Evolutionary conservation across 805 yeast genomes (phyloP).

Genomic region (Cephaloascus fragrans): DNA sequence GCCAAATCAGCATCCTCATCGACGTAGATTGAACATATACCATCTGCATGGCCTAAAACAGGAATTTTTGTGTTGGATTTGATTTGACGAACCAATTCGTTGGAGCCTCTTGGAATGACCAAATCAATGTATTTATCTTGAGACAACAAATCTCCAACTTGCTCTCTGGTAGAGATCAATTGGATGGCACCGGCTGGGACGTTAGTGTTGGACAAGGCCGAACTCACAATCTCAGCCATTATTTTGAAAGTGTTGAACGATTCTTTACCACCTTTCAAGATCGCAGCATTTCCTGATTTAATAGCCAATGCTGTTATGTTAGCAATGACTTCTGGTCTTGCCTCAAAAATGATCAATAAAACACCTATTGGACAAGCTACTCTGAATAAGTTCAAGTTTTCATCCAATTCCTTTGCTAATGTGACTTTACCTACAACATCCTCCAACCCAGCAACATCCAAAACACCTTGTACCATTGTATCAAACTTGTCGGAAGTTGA

Average conservation of each 20-base stretch:
- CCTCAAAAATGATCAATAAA: conserved; percentile 82
- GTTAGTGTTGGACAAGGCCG: conserved; percentile 47
- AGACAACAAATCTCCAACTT: conserved; percentile 71
- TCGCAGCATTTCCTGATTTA: conserved; percentile 95
- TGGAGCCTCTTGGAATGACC: conserved; percentile 97
- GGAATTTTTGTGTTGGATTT: conserved; percentile 89
- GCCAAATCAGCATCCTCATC: conserved; percentile 68
- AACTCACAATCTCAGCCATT: conserved; percentile 63
- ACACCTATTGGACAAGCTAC: conserved; percentile 95
- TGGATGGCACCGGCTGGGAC: conserved; percentile 82
- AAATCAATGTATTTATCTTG: conserved; percentile 90
- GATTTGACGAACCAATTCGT: conserved; percentile 78
- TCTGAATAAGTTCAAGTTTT: conserved; percentile 74
- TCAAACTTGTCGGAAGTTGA: conserved; percentile 80
- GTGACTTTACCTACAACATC: conserved; percentile 92
- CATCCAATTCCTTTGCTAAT: conserved; percentile 78
- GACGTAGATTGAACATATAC: conserved; percentile 83
- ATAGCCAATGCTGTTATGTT: conserved; percentile 92
- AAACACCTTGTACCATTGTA: conserved; percentile 87
- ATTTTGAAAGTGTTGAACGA: conserved; percentile 75
- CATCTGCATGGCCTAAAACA: conserved; percentile 97
- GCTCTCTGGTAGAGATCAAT: conserved; percentile 80
- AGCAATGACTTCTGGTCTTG: conserved; percentile 97
- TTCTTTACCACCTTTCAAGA: conserved; percentile 96
- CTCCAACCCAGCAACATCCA: conserved; percentile 79